Evolutionary conservation across 495 filamentous ascomycete species (phyloP), one percentile per base, ranked within the genome.

Genomic region (Xylaria telfairii): DNA sequence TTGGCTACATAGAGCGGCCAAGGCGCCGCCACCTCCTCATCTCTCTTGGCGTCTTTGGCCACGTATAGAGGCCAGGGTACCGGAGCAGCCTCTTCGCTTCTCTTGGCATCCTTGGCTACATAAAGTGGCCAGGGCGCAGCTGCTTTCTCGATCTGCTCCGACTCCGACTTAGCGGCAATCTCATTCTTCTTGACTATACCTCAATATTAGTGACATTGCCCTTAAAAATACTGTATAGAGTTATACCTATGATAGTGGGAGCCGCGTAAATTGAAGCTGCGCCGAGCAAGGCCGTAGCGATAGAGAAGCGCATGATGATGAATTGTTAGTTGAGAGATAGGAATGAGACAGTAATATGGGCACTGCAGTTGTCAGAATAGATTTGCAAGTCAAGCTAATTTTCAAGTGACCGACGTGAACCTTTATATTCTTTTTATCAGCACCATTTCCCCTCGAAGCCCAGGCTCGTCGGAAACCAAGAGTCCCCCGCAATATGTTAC

Each of bases 71-170:
- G 34, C 34, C 34, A 37, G 3, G 34, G 34, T n/a, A n/a, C n/a
- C 34, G 3, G 3, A 8, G 34, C 34, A 3, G 34, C 34, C 4
- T 37, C 34, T 8, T 37, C 34, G 34, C 34, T 8, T 37, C 34
- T 37, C 34, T 37, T 37, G 34, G 34, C 54, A 57, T 57, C 54
- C 9, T 57, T 57, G 15, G 54, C 54, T 32, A 57, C 54, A 19
- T 57, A 57, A 3, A 57, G 54, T 7, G 54, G 54, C 30, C 54
- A 57, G 3, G 54, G 54, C 2, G 12, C 17, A 37, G 30, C 3
- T 2, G 54, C 54, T 34, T 37, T 17, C 5, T 57, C 30, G 30
- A 19, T n/a, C n/a, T n/a, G n/a, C n/a, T n/a, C 15, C 3, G 12
- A 24, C 12, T 15, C 49, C 9, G 49, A 24, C 54, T 57, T 57